Base-by-base conservation (phyloP, 2,329 filamentous ascomycete genomes). In the Cladosporium cucumerinum region DNA sequence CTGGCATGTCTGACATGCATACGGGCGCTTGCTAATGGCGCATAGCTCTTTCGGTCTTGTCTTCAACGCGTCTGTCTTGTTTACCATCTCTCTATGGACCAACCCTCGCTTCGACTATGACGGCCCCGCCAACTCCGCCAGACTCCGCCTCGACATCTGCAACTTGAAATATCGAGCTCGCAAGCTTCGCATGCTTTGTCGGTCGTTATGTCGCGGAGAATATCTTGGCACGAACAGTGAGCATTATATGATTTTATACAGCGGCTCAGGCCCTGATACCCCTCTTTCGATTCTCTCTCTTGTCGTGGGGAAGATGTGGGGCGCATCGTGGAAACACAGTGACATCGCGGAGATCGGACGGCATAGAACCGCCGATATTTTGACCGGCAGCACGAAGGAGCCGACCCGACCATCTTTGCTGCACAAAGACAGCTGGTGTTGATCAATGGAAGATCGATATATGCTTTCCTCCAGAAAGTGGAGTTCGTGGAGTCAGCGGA, bases 341-440 rank as follows among this genome's bases (percentile, higher is more conserved):
- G 23, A 26, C 60, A 54, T 54, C 49, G 34, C 16, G 49, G 60
- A 46, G 60, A 62, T 54, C 49, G 49, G 43, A 34, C 28, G 18
- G 11, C 12, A 25, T 14, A 28, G 16, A 61, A 52, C 16, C 60
- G n/a, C 60, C 60, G 60, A 62, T 46, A 54, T 34, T 34, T 23
- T 30, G 43, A 39, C 58, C 58, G 58, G 46, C 58, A 49, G 46
- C 60, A 55, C 43, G 60, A 30, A 62, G 32, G 60, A 62, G 48
- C 59, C 25, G 25, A 32, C 32, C 32, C 59, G 30, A 25, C 18
- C 12, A 36, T 34, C 49, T 32, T 18, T 62, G 48, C 49, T 43
- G 48, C 48, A 61, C 48, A 26, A 34, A 61, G 39, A n/a, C 30
- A 61, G 60, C 43, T 55, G 46, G 4, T 43, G 60, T 46, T 62